These are phyloP conservation scores for Globisporangium rhizosaccharum DNA, from an alignment of 352 stramenopile species.

Conservation along the genomic window DNA sequence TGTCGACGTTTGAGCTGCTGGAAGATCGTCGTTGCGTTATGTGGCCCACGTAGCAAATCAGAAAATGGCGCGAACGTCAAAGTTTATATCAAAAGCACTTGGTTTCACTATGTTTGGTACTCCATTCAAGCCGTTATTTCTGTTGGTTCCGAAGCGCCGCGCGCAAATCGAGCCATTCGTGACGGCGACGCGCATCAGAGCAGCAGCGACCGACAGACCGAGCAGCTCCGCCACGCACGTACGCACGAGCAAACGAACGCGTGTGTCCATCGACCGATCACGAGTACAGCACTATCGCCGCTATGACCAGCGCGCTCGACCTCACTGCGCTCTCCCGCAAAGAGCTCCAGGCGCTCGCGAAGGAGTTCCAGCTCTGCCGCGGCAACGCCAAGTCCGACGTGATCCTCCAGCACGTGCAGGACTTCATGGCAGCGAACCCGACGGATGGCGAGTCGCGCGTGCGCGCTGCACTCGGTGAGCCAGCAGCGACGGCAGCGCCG, in stretches of 20 bases:
- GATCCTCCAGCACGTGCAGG: conserved; percentile 38
- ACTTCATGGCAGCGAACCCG: conserved; percentile 35
- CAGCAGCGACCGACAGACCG: too few species aligned
- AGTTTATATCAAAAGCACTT: too few species aligned
- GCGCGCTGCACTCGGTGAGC: conserved; percentile 16
- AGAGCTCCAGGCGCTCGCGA: conserved; percentile 58
- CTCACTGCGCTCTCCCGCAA: conserved; percentile 44
- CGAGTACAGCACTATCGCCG: background rate
- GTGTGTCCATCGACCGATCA: background rate
- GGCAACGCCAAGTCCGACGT: conserved; percentile 68
- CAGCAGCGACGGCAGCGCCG: background rate
- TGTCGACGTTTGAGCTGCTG: too few species aligned
- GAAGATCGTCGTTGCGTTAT: too few species aligned
- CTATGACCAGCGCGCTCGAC: conserved; percentile 15
- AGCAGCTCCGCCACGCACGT: too few species aligned
- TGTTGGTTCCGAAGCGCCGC: too few species aligned
- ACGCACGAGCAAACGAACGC: background rate
- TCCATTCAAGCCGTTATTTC: too few species aligned
- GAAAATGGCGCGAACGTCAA: too few species aligned
- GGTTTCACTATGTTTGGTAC: too few species aligned
- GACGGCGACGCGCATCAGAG: too few species aligned
- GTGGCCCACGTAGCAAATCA: too few species aligned
- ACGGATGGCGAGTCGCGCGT: conserved; percentile 35
- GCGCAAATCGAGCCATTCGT: too few species aligned
- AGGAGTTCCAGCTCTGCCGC: conserved; percentile 56